Percentiles rank a stretch among this genome's conserved stretches.
These are phyloP conservation scores for Moesziomyces sp. DNA, from an alignment of 1,284 basidiomycete genomes.

Conservation along the genomic window DNA sequence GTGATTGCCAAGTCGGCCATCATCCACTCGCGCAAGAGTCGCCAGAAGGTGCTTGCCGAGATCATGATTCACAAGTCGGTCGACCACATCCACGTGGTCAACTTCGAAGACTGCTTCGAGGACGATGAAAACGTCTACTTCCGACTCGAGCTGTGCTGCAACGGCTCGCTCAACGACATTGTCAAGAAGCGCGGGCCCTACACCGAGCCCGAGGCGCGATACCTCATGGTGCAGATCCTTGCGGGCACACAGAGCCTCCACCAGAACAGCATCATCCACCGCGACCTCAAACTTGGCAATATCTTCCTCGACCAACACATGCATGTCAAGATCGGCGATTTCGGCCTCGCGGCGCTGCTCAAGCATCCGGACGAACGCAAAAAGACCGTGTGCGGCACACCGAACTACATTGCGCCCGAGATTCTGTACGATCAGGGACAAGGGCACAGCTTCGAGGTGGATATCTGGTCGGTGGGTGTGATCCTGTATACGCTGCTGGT, in stretches of 20 bases:
- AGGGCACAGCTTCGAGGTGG: conserved; percentile 97
- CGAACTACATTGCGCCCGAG: conserved; percentile 98
- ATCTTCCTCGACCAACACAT: conserved; percentile 90
- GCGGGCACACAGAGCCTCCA: conserved; percentile 98
- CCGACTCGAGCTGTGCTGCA: conserved; percentile 90
- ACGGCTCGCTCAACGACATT: conserved; percentile 86
- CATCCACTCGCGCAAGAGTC: conserved; percentile 68
- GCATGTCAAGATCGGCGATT: conserved; percentile 97
- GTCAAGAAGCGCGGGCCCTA: conserved; percentile 87
- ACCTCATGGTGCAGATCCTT: conserved; percentile 92
- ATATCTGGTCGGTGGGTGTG: conserved; percentile 97
- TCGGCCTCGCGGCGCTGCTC: conserved; percentile 94
- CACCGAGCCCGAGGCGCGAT: conserved; percentile 90
- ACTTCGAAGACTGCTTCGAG: conserved; percentile 94
- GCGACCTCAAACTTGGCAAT: conserved; percentile 83
- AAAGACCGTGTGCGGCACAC: conserved; percentile 98
- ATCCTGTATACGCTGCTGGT: conserved; percentile 91
- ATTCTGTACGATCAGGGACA: conserved; percentile 95
- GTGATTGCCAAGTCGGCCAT: conserved; percentile 69
- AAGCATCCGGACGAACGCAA: conserved; percentile 95
- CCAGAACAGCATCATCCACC: conserved; percentile 80
- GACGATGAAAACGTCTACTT: conserved; percentile 96
- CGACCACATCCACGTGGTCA: conserved; percentile 90
- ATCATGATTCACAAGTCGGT: conserved; percentile 97
- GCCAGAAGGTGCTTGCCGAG: conserved; percentile 86